phyloP scores from a whole-genome alignment of 2,329 filamentous ascomycete genomes.

The Claviceps arundinis region DNA sequence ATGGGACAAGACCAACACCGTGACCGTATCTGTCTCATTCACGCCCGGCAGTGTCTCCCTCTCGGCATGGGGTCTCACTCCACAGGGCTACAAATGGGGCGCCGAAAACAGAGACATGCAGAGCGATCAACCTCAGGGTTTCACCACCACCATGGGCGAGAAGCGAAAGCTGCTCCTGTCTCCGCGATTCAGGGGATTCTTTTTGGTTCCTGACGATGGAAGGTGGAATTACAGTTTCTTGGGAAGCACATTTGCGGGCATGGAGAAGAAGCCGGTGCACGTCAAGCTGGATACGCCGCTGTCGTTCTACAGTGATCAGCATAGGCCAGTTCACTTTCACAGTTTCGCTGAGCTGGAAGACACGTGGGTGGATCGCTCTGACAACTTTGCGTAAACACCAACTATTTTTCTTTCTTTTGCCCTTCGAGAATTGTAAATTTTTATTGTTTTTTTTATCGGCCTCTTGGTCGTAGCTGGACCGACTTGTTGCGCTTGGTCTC shows the following conservation, averaged over 20 bases:
- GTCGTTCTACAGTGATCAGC: slow-evolving; percentile 83
- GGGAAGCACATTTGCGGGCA: slow-evolving; percentile 71
- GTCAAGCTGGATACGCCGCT: slow-evolving; percentile 89
- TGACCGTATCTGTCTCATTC: slow-evolving; percentile 92
- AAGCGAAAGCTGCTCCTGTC: slow-evolving; percentile 90
- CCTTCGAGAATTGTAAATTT: background rate
- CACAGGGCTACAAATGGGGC: slow-evolving; percentile 91
- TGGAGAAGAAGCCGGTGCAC: slow-evolving; percentile 83
- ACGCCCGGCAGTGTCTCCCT: slow-evolving; percentile 93
- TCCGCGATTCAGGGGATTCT: slow-evolving; percentile 89
- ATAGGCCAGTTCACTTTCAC: slow-evolving; percentile 89
- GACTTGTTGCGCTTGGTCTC: no score
- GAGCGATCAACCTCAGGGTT: slow-evolving; percentile 88
- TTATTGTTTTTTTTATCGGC: background rate
- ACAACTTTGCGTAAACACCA: slow-evolving; percentile 69
- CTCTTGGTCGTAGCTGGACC: no score
- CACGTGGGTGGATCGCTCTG: slow-evolving; percentile 82
- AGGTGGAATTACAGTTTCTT: slow-evolving; percentile 99
- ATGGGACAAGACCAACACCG: slow-evolving; percentile 67
- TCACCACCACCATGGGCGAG: slow-evolving; percentile 81
- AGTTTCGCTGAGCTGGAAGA: slow-evolving; percentile 97
- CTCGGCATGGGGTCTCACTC: slow-evolving; percentile 84
- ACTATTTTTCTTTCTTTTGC: no score
- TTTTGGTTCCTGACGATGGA: slow-evolving; percentile 81
- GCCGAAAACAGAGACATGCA: slow-evolving; percentile 86